Evolutionary conservation across 1,284 basidiomycete genomes (phyloP).

Genomic region (Kwoniella shivajii): DNA sequence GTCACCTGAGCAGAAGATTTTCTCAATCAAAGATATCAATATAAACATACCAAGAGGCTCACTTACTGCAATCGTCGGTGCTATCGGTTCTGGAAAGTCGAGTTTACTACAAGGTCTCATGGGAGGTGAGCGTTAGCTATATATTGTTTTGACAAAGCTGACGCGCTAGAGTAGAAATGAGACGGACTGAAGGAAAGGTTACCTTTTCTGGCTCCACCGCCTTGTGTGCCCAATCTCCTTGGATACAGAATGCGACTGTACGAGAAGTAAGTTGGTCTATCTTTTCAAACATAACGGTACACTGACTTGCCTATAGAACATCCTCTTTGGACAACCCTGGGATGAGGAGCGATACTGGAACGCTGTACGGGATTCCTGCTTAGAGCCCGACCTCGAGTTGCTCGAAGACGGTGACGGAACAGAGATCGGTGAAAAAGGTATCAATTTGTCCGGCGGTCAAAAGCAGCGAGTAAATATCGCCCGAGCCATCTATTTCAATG

Average conservation of each 20-base stretch:
- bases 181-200: constrained; percentile 63
- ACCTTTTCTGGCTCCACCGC: constrained; percentile 68
- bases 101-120: constrained; percentile 66
- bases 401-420: constrained; percentile 81
- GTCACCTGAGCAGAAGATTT: constrained; percentile 55
- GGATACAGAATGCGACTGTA: constrained; percentile 75
- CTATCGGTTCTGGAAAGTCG: constrained; percentile 70
- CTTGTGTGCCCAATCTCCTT: constrained; percentile 75
- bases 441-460: constrained; percentile 52
- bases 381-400: constrained; percentile 77
- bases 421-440: constrained; percentile 83
- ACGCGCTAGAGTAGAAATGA: constrained; percentile 63
- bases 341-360: constrained; percentile 77
- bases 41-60: constrained; percentile 70
- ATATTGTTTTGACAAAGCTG: constrained; percentile 41
- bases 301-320: constrained; percentile 68
- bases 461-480: constrained; percentile 63
- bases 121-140: constrained; percentile 62
- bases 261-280: constrained; percentile 54
- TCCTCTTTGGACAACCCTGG: constrained; percentile 79
- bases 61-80: constrained; percentile 76
- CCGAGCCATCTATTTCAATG: constrained; percentile 79
- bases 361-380: constrained; percentile 70
- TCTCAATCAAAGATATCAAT: constrained; percentile 64
- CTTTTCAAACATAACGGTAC: neutral